Evolutionary conservation across 2,329 filamentous ascomycete genomes (phyloP).

Genomic region (Fusarium goolgardi): DNA sequence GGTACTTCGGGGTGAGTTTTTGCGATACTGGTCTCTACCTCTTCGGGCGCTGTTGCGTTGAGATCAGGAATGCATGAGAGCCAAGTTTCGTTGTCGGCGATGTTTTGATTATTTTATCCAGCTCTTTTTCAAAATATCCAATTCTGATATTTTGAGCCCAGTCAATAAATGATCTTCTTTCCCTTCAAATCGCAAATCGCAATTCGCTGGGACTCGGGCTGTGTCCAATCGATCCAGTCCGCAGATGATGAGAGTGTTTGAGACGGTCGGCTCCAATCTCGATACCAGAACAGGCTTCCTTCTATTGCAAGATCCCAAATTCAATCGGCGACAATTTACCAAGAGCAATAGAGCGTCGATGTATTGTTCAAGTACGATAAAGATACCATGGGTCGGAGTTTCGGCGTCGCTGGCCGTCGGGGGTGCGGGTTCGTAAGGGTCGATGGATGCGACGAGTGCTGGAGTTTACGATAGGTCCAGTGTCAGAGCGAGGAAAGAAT

Average conservation of each 20-base stretch:
- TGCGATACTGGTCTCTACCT: constrained; percentile 35
- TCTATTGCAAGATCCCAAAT: constrained; percentile 5
- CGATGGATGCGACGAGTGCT: constrained; percentile 17
- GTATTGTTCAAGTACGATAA: constrained; percentile 26
- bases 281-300: background rate
- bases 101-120: constrained; percentile 1
- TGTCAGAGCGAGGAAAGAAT: constrained; percentile 7
- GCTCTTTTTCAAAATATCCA: background rate
- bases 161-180: constrained; percentile 14
- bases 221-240: constrained; percentile 7
- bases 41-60: constrained; percentile 20
- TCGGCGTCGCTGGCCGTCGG: constrained; percentile 31
- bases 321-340: constrained; percentile 22
- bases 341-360: constrained; percentile 2
- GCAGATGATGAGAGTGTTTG: background rate
- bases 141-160: background rate
- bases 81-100: constrained; percentile 8
- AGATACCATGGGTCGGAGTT: constrained; percentile 28
- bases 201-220: background rate
- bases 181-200: constrained; percentile 1
- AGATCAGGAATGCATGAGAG: constrained; percentile 27
- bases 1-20: constrained; percentile 31
- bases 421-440: constrained; percentile 19
- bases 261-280: background rate
- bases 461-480: constrained; percentile 6